These are phyloP conservation scores for Flaveria trinervia DNA, from an alignment of 129 eudicot species.

Conservation along the genomic window DNA sequence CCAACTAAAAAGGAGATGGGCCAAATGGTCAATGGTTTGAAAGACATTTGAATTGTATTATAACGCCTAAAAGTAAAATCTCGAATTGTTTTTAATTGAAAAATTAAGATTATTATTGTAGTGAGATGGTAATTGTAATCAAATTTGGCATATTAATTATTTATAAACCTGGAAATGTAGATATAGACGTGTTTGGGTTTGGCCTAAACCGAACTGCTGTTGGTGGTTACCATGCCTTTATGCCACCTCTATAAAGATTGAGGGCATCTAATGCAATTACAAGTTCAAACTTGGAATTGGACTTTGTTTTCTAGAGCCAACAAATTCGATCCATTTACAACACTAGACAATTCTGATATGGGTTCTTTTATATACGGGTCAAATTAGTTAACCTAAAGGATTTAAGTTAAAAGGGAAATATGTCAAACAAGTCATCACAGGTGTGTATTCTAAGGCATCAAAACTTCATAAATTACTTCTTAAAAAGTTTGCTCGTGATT, in stretches of 20 bases:
- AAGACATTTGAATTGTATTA: not conserved
- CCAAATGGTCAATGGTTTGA: not conserved
- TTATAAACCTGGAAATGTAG: not conserved
- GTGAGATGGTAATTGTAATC: not conserved
- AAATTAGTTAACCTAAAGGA: no score
- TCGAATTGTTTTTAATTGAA: not conserved
- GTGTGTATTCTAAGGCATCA: no score
- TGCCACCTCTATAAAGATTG: conserved; percentile 5
- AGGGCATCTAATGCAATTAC: not conserved
- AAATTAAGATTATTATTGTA: not conserved
- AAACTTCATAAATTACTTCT: no score
- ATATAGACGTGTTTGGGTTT: not conserved
- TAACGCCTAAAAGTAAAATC: not conserved
- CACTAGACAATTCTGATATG: no score
- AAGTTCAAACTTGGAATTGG: not conserved
- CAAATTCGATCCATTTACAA: no score
- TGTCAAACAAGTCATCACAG: no score
- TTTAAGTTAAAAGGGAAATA: no score
- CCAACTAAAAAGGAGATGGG: conserved; percentile 1
- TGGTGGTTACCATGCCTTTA: no score
- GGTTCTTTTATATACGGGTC: no score
- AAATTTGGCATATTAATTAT: not conserved
- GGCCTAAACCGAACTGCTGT: not conserved
- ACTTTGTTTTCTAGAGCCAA: not conserved
- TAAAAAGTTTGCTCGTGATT: not conserved